A percentile compares a stretch with the other conserved stretches of the same genome.
Evolutionary conservation across 306 rosid species (phyloP).

Genomic region (Fragaria ananassa): DNA sequence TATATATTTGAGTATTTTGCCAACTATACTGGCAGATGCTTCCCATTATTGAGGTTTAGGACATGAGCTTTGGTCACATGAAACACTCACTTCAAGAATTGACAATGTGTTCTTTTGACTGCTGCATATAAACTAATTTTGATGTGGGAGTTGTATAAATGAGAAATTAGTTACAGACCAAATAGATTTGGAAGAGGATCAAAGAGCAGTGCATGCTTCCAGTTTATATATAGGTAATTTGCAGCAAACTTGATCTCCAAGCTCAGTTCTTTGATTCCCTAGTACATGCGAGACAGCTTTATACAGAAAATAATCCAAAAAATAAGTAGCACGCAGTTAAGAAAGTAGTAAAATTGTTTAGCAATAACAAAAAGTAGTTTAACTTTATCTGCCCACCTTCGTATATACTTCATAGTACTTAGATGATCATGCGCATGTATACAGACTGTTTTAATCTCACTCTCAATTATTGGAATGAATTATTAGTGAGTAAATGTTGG

Average conservation of each 20-base stretch:
- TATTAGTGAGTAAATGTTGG: neutral
- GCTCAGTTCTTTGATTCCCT: constrained; percentile 17
- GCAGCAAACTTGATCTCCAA: constrained; percentile 20
- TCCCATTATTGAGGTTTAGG: constrained; percentile 13
- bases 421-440: neutral
- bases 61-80: neutral
- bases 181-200: constrained; percentile 8
- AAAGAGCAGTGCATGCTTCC: neutral
- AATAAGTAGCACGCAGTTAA: neutral
- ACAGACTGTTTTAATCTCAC: neutral
- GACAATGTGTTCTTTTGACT: neutral
- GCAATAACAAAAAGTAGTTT: neutral
- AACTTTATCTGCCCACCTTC: neutral
- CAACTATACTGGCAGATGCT: constrained; percentile 7
- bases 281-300: constrained; percentile 12
- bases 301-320: neutral
- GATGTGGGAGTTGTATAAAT: neutral
- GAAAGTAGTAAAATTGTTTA: neutral
- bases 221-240: constrained; percentile 3
- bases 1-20: neutral
- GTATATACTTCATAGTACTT: too few species aligned
- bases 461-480: neutral
- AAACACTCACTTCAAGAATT: constrained; percentile 24
- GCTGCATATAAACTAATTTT: neutral
- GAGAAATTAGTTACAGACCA: neutral